phyloP scores from a whole-genome alignment of 2,329 filamentous ascomycete genomes.

The Botrytis elliptica region DNA sequence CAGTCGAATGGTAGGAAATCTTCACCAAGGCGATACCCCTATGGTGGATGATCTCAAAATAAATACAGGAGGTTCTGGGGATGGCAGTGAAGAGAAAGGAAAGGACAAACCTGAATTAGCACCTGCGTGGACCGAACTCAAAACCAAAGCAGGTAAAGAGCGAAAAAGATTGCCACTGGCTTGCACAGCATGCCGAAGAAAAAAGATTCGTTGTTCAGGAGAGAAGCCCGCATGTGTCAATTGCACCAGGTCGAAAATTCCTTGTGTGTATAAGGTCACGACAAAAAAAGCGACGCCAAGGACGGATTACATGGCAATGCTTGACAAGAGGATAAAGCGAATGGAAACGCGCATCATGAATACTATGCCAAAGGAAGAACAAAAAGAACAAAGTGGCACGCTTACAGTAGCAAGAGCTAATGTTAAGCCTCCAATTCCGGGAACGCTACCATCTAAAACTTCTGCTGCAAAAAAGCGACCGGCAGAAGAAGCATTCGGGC shows the following conservation, averaged over 20 bases:
- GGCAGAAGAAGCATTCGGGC: constrained; percentile 83
- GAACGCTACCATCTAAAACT: constrained; percentile 52
- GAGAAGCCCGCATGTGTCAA: constrained; percentile 98
- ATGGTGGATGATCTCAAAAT: constrained; percentile 57
- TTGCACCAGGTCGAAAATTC: constrained; percentile 85
- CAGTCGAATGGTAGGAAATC: constrained; percentile 28
- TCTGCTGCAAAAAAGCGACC: constrained; percentile 71
- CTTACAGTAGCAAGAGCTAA: constrained; percentile 72
- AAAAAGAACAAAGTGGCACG: constrained; percentile 64
- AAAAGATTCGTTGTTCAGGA: constrained; percentile 97
- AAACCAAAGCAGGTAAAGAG: constrained; percentile 93
- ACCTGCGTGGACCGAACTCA: constrained; percentile 77
- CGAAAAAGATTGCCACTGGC: constrained; percentile 88
- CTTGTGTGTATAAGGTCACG: constrained; percentile 97
- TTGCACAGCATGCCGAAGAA: constrained; percentile 91
- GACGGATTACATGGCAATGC: constrained; percentile 98
- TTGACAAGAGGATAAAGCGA: constrained; percentile 90
- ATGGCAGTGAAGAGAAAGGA: constrained; percentile 55
- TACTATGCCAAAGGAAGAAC: constrained; percentile 83
- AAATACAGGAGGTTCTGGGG: constrained; percentile 46
- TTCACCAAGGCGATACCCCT: constrained; percentile 29
- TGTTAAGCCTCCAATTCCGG: constrained; percentile 74
- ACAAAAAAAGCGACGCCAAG: constrained; percentile 89
- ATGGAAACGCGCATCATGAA: constrained; percentile 99
- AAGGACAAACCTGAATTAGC: constrained; percentile 58